Evolutionary conservation across 345 rosid genomes (phyloP).

Genomic region (Durio zibethinus): DNA sequence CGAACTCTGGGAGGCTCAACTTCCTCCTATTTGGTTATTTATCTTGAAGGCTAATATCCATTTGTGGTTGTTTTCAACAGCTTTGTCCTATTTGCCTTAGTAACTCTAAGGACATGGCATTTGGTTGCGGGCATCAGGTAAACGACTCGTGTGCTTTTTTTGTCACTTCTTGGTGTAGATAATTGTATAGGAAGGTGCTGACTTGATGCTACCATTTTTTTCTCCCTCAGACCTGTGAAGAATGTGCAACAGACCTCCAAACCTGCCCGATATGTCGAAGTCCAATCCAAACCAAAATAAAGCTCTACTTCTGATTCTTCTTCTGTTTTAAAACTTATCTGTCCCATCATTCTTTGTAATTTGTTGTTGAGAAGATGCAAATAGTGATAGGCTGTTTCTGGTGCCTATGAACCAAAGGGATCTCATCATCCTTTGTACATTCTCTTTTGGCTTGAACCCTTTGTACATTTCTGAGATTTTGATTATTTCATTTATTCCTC

Average conservation of each 20-base stretch:
- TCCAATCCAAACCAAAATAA: constrained; percentile 69
- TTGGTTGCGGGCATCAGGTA: constrained; percentile 99
- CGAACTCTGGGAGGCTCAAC: not conserved
- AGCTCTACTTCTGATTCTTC: constrained; percentile 48
- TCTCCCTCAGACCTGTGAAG: constrained; percentile 71
- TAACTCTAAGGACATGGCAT: constrained; percentile 81
- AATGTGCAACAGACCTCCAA: constrained; percentile 70
- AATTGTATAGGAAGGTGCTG: not conserved
- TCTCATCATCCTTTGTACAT: constrained; percentile 8
- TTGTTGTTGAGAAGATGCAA: constrained; percentile 14
- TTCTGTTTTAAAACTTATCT: not conserved
- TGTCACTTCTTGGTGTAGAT: not conserved
- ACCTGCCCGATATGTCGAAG: constrained; percentile 82
- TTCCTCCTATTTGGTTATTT: not conserved
- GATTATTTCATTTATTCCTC: not conserved
- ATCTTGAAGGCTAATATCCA: not conserved
- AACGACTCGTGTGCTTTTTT: not conserved
- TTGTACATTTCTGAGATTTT: not conserved
- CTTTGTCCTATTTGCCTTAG: constrained; percentile 80
- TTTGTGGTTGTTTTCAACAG: constrained; percentile 34
- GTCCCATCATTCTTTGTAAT: constrained; percentile 20
- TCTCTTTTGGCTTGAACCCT: not conserved
- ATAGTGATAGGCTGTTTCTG: constrained; percentile 18
- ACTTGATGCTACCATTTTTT: not conserved
- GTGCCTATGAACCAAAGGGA: constrained; percentile 1